A percentile compares a stretch with the other conserved stretches of the same genome.
Conservation (phyloP, 2,329 filamentous ascomycete species). For the Beauveria rudraprayagi region DNA sequence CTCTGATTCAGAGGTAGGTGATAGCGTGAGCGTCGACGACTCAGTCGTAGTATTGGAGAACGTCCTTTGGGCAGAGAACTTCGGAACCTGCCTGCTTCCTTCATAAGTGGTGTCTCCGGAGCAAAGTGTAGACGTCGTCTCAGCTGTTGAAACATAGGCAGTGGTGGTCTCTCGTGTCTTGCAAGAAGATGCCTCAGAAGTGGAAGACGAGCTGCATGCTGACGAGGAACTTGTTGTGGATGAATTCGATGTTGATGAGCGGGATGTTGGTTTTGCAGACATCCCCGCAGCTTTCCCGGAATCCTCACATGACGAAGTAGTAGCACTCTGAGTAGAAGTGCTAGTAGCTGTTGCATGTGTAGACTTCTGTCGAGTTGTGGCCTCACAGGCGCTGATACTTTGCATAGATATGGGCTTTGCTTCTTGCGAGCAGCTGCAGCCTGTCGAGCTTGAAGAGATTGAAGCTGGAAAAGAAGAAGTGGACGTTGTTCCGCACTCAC, state of each 20-base stretch:
- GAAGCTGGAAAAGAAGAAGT: neutral
- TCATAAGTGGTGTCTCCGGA: neutral
- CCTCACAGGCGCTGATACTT: neutral
- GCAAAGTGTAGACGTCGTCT: neutral
- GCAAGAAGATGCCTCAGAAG: neutral
- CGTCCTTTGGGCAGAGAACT: neutral
- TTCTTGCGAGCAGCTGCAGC: neutral
- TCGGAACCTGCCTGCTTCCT: constrained; percentile 2
- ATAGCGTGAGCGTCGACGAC: neutral
- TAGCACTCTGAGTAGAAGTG: neutral
- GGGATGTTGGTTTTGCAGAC: neutral
- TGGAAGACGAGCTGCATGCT: neutral
- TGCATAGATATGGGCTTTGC: neutral
- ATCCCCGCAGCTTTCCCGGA: neutral
- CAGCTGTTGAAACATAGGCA: neutral
- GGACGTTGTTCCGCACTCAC: neutral
- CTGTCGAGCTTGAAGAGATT: neutral
- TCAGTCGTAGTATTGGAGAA: neutral
- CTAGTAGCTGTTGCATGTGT: neutral
- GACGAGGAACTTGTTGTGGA: neutral
- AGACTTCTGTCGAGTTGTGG: neutral
- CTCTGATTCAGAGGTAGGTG: neutral
- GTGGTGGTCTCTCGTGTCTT: neutral
- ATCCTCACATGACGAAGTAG: neutral
- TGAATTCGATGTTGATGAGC: neutral